Evolutionary conservation across 108 stramenopile genomes (phyloP).

Genomic region (Nitzschia sp.): DNA sequence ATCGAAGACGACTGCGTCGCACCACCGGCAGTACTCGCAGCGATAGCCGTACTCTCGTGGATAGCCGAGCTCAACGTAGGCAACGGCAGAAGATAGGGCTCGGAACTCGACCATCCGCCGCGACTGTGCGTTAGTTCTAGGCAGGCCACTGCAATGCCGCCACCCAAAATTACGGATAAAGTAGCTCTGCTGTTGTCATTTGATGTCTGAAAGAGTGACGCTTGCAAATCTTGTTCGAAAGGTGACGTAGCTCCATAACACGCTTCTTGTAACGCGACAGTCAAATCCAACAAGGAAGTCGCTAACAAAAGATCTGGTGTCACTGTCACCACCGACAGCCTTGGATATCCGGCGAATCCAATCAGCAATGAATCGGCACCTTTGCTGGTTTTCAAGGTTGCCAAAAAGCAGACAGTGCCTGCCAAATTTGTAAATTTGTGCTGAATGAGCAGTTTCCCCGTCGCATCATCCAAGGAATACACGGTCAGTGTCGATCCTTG

Average conservation of each 20-base stretch:
- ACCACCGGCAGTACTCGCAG: background rate
- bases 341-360: conserved; percentile 80
- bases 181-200: conserved; percentile 39
- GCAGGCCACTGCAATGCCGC: conserved; percentile 77
- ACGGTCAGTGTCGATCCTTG: conserved; percentile 69
- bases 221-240: conserved; percentile 73
- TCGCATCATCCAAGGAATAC: conserved; percentile 54
- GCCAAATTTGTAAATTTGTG: conserved; percentile 72
- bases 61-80: conserved; percentile 32
- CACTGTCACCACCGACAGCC: conserved; percentile 51
- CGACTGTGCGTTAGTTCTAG: conserved; percentile 24
- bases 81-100: conserved; percentile 82
- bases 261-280: conserved; percentile 55
- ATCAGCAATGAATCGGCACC: conserved; percentile 49
- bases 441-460: conserved; percentile 56
- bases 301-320: conserved; percentile 62
- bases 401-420: conserved; percentile 70
- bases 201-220: conserved; percentile 39
- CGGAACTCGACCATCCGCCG: conserved; percentile 64
- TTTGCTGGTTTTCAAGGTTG: conserved; percentile 32
- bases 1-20: conserved; percentile 23
- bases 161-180: conserved; percentile 71
- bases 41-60: background rate
- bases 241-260: conserved; percentile 58
- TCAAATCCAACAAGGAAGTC: conserved; percentile 73